Base-by-base conservation (phyloP, 768 basidiomycete species). In the Boletus pseudopeckii region DNA sequence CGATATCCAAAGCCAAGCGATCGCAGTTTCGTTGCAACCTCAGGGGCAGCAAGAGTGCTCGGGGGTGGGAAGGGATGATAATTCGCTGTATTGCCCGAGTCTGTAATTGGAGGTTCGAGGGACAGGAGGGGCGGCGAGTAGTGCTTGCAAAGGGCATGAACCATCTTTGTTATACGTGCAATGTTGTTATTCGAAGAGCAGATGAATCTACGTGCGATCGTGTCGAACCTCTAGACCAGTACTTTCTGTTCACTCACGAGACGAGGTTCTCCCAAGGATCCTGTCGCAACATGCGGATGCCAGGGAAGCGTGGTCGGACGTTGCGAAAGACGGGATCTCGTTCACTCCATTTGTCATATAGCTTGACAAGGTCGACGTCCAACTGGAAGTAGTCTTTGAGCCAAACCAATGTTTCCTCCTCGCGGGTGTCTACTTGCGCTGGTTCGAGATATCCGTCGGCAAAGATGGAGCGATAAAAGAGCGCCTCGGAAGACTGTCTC, bases 161-260 rank as follows among this genome's bases (percentile, higher is more conserved):
- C 85, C 88, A 98, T 94, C 53, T 88, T 90, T 15, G 92, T 89
- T 62, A 99, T 99, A 7, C 97, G 89, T 6, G 83, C 73, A 47
- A 99, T 98, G 62, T 98, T 94, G 69, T 98, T 98, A 65, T 98
- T 98, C 3, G 92, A 91, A 3, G 94, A 97, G 67, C 96, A 98
- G 59, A 99, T 97, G 74, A 98, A 99, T 9, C 95, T 96, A 50
- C 17, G 22, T 32, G 57, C 30, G 28, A 43, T 55, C 50, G 48
- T 34, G 50, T 68, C 36, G 54, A 56, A 20, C 20, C 17, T 26
- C 47, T 38, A 50, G 48, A 54, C 32, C 1, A 45, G 46, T 42
- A 13, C 39, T 43, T 38, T 46, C 33, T 55, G 34, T 49, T 42
- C 42, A 83, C 90, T 63, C 70, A 97, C 94, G 92, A 93, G 41